Percentiles rank a stretch among this genome's conserved stretches.
phyloP scores from a whole-genome alignment of 2,329 filamentous ascomycete species.

The Colletotrichum karsti region DNA sequence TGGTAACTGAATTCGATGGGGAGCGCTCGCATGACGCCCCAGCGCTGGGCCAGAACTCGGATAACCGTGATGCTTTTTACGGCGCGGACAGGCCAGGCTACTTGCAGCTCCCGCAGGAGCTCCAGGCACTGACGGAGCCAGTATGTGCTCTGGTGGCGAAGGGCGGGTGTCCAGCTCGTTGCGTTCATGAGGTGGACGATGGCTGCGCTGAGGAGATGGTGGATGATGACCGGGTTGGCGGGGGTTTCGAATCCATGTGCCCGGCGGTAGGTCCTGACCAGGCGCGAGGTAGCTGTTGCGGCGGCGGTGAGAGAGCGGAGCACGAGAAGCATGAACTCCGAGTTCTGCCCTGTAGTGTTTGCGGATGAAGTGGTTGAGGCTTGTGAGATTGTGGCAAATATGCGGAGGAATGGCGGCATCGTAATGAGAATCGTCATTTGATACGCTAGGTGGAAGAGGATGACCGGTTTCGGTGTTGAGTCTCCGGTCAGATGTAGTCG shows the following conservation, averaged over 20 bases:
- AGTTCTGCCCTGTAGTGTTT: background rate
- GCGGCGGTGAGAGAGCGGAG: constrained; percentile 28
- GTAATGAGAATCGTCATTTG: constrained; percentile 30
- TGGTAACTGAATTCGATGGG: constrained; percentile 11
- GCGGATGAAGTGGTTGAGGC: background rate
- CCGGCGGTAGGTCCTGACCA: constrained; percentile 25
- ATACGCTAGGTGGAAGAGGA: constrained; percentile 30
- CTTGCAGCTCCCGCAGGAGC: constrained; percentile 12
- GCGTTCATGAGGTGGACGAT: constrained; percentile 31
- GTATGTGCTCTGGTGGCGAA: constrained; percentile 24
- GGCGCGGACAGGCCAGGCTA: constrained; percentile 5
- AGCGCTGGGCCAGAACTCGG: constrained; percentile 10
- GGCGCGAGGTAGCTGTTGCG: constrained; percentile 15
- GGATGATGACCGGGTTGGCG: constrained; percentile 28
- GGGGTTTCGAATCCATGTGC: constrained; percentile 19
- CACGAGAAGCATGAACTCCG: constrained; percentile 24
- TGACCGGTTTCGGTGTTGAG: constrained; percentile 22
- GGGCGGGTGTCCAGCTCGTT: constrained; percentile 18
- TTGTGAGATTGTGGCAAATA: constrained; percentile 20
- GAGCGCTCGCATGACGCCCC: constrained; percentile 22
- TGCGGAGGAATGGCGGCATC: constrained; percentile 28
- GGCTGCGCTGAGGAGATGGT: constrained; percentile 30
- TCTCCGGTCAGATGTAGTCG: constrained; percentile 20
- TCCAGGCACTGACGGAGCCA: constrained; percentile 30
- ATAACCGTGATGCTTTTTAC: constrained; percentile 17